Evolutionary conservation across 2,329 filamentous ascomycete genomes (phyloP), one percentile per base, ranked within the genome.

Genomic region (Alternaria incomplexa): DNA sequence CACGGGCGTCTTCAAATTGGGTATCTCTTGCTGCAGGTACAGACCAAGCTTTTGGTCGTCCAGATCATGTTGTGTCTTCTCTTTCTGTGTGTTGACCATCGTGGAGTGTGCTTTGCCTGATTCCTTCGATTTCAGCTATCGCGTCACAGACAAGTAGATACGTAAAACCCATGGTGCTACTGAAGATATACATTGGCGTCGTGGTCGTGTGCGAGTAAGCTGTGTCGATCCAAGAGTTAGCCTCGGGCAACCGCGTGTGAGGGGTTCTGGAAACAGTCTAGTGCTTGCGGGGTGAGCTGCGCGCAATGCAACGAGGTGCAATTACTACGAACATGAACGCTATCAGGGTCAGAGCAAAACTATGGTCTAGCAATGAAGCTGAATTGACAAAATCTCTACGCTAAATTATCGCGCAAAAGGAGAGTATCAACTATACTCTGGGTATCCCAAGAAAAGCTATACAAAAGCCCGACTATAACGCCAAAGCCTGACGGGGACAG

Each of bases 11-110:
- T 66, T 69, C 3, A 78, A 56, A 8, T 59, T 56, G 6, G 69
- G 70, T 17, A 79, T 61, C n/a, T 77, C 56, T n/a, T 70, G 53
- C 46, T 69, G 53, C 8, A 78, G 71, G 53, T 78, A 79, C 9
- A 56, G 45, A 9, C 75, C 77, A 6, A 79, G 68, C 28, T 68
- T 72, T 26, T 52, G 60, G 54, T 78, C 71, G 56, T 78, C 68
- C 23, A 79, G 75, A 30, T 75, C 72, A 58, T 79, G 75, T 11
- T 67, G 66, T 1, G 63, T 60, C 48, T 68, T 65, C 55, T 68
- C 61, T 53, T 72, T 69, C 20, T 61, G 55, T 28, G 44, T 26
- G 23, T 48, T 53, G 6, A 61, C 52, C 69, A 74, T 72, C 10
- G 22, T 43, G 11, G 4, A 13, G 17, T 28, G 47, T 20, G 22